Percentiles rank a stretch among this genome's conserved stretches.
These are phyloP conservation scores for Veloboletus limbatus DNA, from an alignment of 1,284 basidiomycete genomes.

Conservation along the genomic window DNA sequence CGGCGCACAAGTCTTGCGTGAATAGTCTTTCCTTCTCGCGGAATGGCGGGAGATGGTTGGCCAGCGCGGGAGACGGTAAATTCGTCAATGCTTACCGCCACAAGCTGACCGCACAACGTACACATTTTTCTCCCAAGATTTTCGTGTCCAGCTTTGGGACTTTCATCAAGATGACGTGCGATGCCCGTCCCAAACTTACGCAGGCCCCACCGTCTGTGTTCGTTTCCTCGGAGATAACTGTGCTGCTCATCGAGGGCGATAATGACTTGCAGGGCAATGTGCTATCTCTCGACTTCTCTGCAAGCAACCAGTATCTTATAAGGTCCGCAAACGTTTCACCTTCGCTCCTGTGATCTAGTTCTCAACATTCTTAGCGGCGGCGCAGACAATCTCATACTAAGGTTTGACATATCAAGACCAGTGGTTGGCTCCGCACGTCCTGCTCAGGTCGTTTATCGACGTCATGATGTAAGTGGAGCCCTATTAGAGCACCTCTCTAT, in stretches of 20 bases:
- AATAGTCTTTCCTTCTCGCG: slow-evolving; percentile 66
- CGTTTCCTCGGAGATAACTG: slow-evolving; percentile 27
- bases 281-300: slow-evolving; percentile 66
- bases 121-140: slow-evolving; percentile 42
- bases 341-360: slow-evolving; percentile 1
- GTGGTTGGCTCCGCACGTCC: slow-evolving; percentile 9
- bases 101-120: slow-evolving; percentile 10
- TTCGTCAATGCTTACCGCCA: slow-evolving; percentile 14
- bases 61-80: slow-evolving; percentile 74
- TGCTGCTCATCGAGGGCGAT: slow-evolving; percentile 11
- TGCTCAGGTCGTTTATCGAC: slow-evolving; percentile 25
- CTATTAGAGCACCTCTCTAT: slow-evolving; percentile 12
- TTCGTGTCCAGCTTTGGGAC: slow-evolving; percentile 63
- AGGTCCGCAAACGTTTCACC: slow-evolving; percentile 45
- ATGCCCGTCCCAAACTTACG: slow-evolving; percentile 45
- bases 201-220: slow-evolving; percentile 47
- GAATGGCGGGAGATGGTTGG: slow-evolving; percentile 62
- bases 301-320: slow-evolving; percentile 57
- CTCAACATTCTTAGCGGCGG: slow-evolving; percentile 49
- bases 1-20: slow-evolving; percentile 65
- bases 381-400: slow-evolving; percentile 53
- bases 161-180: slow-evolving; percentile 60
- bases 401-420: slow-evolving; percentile 49
- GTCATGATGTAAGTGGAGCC: slow-evolving; percentile 32
- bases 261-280: slow-evolving; percentile 53